Evolutionary conservation across 2,329 filamentous ascomycete genomes (phyloP).

Genomic region (Leptographium radiaticola): DNA sequence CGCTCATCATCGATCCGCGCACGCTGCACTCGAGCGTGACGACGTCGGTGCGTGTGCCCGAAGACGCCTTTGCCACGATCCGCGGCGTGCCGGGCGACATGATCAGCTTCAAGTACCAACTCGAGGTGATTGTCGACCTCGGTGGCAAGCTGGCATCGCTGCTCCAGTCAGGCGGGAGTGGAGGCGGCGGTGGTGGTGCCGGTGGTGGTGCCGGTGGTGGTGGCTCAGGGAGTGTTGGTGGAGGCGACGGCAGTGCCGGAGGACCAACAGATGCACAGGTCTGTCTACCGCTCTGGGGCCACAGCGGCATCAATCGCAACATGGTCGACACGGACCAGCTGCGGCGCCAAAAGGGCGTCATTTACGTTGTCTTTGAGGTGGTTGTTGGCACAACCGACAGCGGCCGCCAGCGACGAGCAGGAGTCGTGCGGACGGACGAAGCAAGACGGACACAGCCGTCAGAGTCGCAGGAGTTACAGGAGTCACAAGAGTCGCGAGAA

Average conservation of each 20-base stretch:
- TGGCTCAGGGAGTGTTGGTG: constrained; percentile 15
- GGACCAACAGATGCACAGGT: not conserved
- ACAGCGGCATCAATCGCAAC: constrained; percentile 17
- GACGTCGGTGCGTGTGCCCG: constrained; percentile 72
- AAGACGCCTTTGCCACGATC: constrained; percentile 87
- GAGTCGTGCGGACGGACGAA: not conserved
- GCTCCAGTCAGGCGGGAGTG: constrained; percentile 41
- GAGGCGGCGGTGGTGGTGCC: not conserved
- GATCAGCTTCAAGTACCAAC: constrained; percentile 88
- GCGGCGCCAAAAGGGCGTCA: constrained; percentile 81
- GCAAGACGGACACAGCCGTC: not conserved
- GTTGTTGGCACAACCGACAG: constrained; percentile 79
- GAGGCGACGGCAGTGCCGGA: not conserved
- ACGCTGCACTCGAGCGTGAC: constrained; percentile 70
- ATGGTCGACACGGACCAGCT: constrained; percentile 82
- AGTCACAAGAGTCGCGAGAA: constrained; percentile 14
- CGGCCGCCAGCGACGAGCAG: constrained; percentile 33
- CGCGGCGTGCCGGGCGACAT: constrained; percentile 79
- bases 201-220: not conserved
- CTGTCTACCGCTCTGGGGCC: constrained; percentile 2
- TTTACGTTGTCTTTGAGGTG: constrained; percentile 74
- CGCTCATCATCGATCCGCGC: constrained; percentile 72
- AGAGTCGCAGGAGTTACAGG: constrained; percentile 3
- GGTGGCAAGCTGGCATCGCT: constrained; percentile 75
- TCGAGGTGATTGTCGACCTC: constrained; percentile 86